Base-by-base conservation (phyloP, 164 flowering plant genomes). In the Litsea cubeba region DNA sequence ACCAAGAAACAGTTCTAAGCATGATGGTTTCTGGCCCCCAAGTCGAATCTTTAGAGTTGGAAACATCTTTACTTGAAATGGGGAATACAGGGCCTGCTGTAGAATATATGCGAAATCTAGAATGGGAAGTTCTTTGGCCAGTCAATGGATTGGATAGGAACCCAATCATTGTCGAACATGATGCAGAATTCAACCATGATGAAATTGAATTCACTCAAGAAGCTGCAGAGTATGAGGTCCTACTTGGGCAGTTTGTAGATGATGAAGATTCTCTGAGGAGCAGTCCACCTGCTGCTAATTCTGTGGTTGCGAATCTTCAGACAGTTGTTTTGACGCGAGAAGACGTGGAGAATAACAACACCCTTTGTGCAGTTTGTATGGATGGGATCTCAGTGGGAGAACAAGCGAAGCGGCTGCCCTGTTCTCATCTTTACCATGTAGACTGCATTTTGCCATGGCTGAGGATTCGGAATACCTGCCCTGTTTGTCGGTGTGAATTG, bases 361-460 rank as follows among this genome's bases (percentile, higher is more conserved):
- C 74, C 2, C 74, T 78, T 18, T 92, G 97, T 80, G 90, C 95
- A 0, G 84, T 93, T 60, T 93, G 98, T 77, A 88, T 81, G 76
- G 95, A 91, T 70, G 90, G 84, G 22, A 69, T 88, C 30, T 69
- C 30, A 12, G 69, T 49, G 32, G 86, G 81, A 32, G 95, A 89
- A 69, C 77, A 72, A 57, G 85, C 83, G 20, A 90, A 72, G 73
- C 76, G 65, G 79, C 83, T 94, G 15, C 96, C 96, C 32, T 94
- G 97, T 72, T 73, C 74, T 8, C 98, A 94, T 75, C 84, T 76
- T 64, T 94, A 87, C 75, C 98, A 94, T 73, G 86, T 82, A 32
- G 96, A 88, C 12, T 94, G 98, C 76, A 90, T 94, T 74, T 65
- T 88, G 62, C 97, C 96, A 15, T 94, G 98, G 97, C 76, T 94